These are phyloP conservation scores for Metschnikowia sp. DNA, from an alignment of 805 yeast species.

Conservation along the genomic window DNA sequence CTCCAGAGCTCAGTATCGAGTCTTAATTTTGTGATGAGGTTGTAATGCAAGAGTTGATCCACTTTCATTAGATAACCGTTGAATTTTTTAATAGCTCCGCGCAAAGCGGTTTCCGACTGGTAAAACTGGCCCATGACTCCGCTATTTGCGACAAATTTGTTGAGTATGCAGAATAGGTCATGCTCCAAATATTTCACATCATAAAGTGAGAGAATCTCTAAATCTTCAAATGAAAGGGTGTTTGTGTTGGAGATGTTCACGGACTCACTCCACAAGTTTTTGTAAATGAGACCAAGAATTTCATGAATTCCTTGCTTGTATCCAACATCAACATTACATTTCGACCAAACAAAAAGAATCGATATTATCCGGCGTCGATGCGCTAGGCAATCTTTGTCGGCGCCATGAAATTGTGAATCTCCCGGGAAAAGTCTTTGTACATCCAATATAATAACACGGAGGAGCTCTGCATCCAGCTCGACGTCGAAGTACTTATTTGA, in stretches of 20 bases:
- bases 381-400: slow-evolving; percentile 14
- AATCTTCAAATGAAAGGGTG: slow-evolving; percentile 24
- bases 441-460: slow-evolving; percentile 46
- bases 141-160: slow-evolving; percentile 38
- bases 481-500: not conserved
- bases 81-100: slow-evolving; percentile 47
- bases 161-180: slow-evolving; percentile 44
- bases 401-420: slow-evolving; percentile 26
- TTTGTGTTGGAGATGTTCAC: slow-evolving; percentile 15
- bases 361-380: slow-evolving; percentile 36
- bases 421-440: slow-evolving; percentile 54
- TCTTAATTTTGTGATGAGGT: slow-evolving; percentile 39
- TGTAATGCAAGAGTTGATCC: slow-evolving; percentile 47
- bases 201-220: slow-evolving; percentile 36
- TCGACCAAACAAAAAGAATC: slow-evolving; percentile 48
- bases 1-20: slow-evolving; percentile 54
- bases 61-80: slow-evolving; percentile 47
- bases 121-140: slow-evolving; percentile 34
- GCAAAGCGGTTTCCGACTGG: slow-evolving; percentile 39
- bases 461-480: slow-evolving; percentile 34
- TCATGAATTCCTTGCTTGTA: slow-evolving; percentile 55
- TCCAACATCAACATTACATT: slow-evolving; percentile 40
- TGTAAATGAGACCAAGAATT: slow-evolving; percentile 46
- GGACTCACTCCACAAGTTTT: slow-evolving; percentile 37
- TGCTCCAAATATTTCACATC: slow-evolving; percentile 36